Evolutionary conservation across 768 basidiomycete species (phyloP).

Genomic region (Lactarius psammicola): DNA sequence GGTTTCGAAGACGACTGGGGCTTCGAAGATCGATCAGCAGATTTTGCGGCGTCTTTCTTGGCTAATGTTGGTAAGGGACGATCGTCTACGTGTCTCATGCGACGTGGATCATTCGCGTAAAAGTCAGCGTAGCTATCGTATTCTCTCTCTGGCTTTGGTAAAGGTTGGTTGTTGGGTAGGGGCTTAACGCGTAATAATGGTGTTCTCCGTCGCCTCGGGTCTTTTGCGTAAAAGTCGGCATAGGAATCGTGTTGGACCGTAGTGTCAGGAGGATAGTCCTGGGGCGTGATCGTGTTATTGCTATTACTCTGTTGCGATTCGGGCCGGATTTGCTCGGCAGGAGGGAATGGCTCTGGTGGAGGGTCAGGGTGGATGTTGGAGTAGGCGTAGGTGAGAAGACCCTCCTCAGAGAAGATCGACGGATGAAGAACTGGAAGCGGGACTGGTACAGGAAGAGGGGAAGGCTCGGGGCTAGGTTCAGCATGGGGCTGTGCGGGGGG

Average conservation of each 20-base stretch:
- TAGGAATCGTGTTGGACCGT: conserved; percentile 19
- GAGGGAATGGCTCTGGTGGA: neutral
- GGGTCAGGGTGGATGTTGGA: conserved; percentile 16
- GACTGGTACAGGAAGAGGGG: conserved; percentile 20
- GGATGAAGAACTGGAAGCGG: conserved; percentile 24
- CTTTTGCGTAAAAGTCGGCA: conserved; percentile 25
- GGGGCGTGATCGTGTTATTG: conserved; percentile 21
- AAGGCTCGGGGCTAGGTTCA: conserved; percentile 8
- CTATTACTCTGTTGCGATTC: conserved; percentile 18
- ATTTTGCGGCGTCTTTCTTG: conserved; percentile 11
- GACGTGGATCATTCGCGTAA: conserved; percentile 21
- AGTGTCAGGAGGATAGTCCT: neutral
- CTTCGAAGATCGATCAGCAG: conserved; percentile 5
- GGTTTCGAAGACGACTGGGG: conserved; percentile 18
- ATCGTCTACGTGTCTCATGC: conserved; percentile 21
- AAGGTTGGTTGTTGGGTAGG: conserved; percentile 18
- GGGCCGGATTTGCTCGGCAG: conserved; percentile 4
- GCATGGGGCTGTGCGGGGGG: conserved; percentile 9
- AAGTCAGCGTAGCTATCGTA: conserved; percentile 26
- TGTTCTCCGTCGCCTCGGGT: conserved; percentile 19
- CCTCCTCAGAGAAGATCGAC: conserved; percentile 20
- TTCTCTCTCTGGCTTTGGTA: conserved; percentile 21
- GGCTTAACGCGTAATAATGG: conserved; percentile 19
- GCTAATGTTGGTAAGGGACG: conserved; percentile 20
- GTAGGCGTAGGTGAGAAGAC: conserved; percentile 26